Evolutionary conservation across 2,329 filamentous ascomycete species (phyloP).

Genomic region (Apiospora kogelbergensis): DNA sequence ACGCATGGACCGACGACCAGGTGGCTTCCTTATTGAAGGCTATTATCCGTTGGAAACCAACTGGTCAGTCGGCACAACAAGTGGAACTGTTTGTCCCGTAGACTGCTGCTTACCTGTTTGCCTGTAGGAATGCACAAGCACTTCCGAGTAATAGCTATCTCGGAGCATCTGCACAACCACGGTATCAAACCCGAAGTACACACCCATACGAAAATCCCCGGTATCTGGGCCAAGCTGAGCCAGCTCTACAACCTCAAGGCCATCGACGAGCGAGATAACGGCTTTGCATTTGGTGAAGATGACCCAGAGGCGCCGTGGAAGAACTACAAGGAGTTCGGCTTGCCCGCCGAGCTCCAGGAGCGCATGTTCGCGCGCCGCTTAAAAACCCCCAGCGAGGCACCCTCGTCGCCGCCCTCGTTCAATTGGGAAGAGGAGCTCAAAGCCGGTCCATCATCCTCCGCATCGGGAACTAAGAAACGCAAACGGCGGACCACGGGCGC

Average conservation of each 20-base stretch:
- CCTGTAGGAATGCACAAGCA: constrained; percentile 74
- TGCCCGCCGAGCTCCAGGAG: constrained; percentile 51
- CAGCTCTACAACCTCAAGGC: constrained; percentile 82
- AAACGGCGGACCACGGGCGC: constrained; percentile 23
- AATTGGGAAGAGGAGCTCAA: constrained; percentile 29
- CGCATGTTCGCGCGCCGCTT: constrained; percentile 44
- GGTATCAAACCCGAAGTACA: constrained; percentile 70
- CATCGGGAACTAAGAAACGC: constrained; percentile 40
- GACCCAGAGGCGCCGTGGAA: constrained; percentile 61
- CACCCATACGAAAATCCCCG: constrained; percentile 82
- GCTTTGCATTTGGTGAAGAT: constrained; percentile 45
- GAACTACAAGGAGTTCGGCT: constrained; percentile 65
- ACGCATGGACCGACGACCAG: constrained; percentile 94
- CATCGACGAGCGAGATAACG: constrained; percentile 81
- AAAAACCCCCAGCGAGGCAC: constrained; percentile 47
- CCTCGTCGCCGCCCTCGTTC: constrained; percentile 45
- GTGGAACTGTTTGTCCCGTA: constrained; percentile 1
- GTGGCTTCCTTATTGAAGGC: constrained; percentile 90
- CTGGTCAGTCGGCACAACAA: constrained; percentile 52
- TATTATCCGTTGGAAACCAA: constrained; percentile 94
- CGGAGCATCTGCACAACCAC: constrained; percentile 75
- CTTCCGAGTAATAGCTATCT: constrained; percentile 86
- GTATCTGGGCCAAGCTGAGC: constrained; percentile 86
- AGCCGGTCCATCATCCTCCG: constrained; percentile 16
- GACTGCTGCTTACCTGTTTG: not conserved